Evolutionary conservation across 352 stramenopile species (phyloP).

Genomic region (Phytophthora sojae): DNA sequence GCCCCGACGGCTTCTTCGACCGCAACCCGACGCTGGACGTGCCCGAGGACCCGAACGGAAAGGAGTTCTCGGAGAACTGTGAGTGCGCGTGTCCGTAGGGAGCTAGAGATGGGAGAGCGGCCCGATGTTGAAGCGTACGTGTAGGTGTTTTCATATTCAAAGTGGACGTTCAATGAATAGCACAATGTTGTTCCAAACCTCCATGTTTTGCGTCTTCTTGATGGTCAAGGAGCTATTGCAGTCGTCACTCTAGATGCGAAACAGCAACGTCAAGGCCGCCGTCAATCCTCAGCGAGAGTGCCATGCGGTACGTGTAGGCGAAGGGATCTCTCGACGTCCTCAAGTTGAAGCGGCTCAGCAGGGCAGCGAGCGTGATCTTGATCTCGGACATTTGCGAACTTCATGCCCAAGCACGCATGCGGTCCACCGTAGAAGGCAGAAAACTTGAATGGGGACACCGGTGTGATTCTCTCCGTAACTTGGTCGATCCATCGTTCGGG

Average conservation of each 20-base stretch:
- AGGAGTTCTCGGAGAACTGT: constrained; percentile 46
- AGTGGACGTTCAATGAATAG: constrained; percentile 12
- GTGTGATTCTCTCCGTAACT: constrained; percentile 18
- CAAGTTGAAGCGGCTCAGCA: constrained; percentile 47
- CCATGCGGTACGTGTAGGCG: constrained; percentile 41
- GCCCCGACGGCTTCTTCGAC: constrained; percentile 73
- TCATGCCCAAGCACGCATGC: constrained; percentile 55
- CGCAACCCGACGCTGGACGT: constrained; percentile 64
- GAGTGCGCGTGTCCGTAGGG: constrained; percentile 10
- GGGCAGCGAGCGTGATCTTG: constrained; percentile 42
- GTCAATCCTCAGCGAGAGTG: constrained; percentile 48
- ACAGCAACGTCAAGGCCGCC: constrained; percentile 31
- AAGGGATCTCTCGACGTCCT: constrained; percentile 26
- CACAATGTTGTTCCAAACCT: background rate
- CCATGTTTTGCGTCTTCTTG: background rate
- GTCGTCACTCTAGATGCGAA: background rate
- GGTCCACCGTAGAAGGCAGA: constrained; percentile 53
- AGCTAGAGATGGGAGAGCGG: background rate
- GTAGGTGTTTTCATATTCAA: constrained; percentile 22
- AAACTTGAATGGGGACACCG: constrained; percentile 56
- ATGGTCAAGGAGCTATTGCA: background rate
- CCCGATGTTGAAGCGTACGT: background rate
- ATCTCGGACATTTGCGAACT: constrained; percentile 53
- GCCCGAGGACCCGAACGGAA: constrained; percentile 50
- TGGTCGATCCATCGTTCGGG: constrained; percentile 61